Evolutionary conservation across 179 eudicot species (phyloP).

Genomic region (Beta corolliflora): DNA sequence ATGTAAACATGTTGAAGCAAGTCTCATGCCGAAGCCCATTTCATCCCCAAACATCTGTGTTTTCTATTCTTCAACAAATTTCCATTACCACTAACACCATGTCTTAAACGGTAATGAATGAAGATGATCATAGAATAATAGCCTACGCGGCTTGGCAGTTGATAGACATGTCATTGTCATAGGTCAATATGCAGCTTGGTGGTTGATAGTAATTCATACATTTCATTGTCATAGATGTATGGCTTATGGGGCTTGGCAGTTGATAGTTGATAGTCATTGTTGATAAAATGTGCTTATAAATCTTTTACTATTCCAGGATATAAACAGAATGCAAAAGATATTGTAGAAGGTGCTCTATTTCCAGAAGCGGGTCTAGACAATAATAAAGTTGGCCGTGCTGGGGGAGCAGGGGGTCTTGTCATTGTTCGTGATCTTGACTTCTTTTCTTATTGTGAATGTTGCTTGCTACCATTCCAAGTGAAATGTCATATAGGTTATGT

Average conservation of each 20-base stretch:
- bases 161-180: too few species aligned
- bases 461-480: slow-evolving; percentile 84
- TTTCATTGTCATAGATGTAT: too few species aligned
- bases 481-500: slow-evolving; percentile 89
- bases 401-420: slow-evolving; percentile 87
- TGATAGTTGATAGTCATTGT: slow-evolving; percentile 31
- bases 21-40: too few species aligned
- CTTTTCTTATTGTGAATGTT: slow-evolving; percentile 83
- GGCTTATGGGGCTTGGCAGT: not conserved
- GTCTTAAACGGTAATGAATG: too few species aligned
- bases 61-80: too few species aligned
- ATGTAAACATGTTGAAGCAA: too few species aligned
- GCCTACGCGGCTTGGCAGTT: too few species aligned
- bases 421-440: slow-evolving; percentile 83
- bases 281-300: slow-evolving; percentile 4
- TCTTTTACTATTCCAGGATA: slow-evolving; percentile 60
- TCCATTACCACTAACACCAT: too few species aligned
- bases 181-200: too few species aligned
- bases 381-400: slow-evolving; percentile 64
- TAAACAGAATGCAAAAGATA: slow-evolving; percentile 62
- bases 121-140: too few species aligned
- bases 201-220: too few species aligned
- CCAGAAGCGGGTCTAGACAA: slow-evolving; percentile 80
- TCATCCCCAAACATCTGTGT: too few species aligned
- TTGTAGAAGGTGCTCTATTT: slow-evolving; percentile 83